Percentiles rank a stretch among this genome's conserved stretches.
Conservation (phyloP, 768 basidiomycete genomes). For the Trametes coccinea region DNA sequence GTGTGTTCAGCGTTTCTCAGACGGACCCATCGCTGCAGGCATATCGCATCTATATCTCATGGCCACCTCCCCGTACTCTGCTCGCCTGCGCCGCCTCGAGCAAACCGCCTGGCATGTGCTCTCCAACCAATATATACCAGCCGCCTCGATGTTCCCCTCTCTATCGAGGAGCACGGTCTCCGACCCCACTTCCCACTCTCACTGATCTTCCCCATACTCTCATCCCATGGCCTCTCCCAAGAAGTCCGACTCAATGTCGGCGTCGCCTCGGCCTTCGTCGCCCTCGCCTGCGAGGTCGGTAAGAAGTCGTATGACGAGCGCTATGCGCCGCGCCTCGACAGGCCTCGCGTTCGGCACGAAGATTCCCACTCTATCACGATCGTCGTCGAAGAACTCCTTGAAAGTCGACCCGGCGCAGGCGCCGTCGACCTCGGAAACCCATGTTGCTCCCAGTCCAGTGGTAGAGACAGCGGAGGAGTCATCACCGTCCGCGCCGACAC, state of each 20-base stretch:
- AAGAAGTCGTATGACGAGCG: conserved; percentile 61
- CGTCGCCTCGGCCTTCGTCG: conserved; percentile 21
- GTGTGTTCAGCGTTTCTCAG: conserved; percentile 19
- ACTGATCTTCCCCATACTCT: background rate
- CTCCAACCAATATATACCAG: conserved; percentile 12
- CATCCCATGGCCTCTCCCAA: conserved; percentile 21
- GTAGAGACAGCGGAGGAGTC: conserved; percentile 45
- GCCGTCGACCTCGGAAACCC: conserved; percentile 24
- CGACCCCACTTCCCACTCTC: background rate
- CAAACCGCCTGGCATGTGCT: conserved; percentile 19
- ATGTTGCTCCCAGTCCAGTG: conserved; percentile 59
- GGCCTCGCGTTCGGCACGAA: conserved; percentile 42
- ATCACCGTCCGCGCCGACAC: conserved; percentile 9
- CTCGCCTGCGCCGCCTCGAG: conserved; percentile 19
- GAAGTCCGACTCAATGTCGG: conserved; percentile 16
- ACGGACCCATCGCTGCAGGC: conserved; percentile 19
- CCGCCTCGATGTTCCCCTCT: conserved; percentile 1
- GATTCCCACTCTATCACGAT: conserved; percentile 14
- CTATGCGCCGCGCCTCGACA: conserved; percentile 62
- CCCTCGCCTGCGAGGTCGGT: conserved; percentile 32
- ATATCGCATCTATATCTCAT: conserved; percentile 22
- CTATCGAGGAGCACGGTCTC: conserved; percentile 20
- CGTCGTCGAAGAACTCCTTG: conserved; percentile 29
- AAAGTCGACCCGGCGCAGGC: conserved; percentile 37
- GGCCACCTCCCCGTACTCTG: conserved; percentile 10